These are phyloP conservation scores for Ceratocystis ficicola DNA, from an alignment of 2,329 filamentous ascomycete genomes.

Conservation along the genomic window DNA sequence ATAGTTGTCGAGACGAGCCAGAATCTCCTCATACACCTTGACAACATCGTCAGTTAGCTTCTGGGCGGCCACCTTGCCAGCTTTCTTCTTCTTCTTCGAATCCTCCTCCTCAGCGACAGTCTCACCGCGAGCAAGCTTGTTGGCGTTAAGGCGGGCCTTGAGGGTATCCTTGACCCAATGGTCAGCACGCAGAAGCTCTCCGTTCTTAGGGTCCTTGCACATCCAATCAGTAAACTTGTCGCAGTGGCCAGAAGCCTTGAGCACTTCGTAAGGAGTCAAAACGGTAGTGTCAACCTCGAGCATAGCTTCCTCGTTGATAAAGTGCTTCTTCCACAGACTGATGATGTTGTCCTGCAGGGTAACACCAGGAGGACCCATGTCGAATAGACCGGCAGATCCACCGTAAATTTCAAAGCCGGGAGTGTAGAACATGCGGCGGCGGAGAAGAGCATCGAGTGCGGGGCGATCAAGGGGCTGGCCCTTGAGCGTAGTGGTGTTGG, in stretches of 20 bases:
- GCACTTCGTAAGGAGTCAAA: constrained; percentile 80
- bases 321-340: constrained; percentile 85
- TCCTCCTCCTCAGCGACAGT: constrained; percentile 64
- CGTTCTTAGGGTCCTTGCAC: constrained; percentile 97
- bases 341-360: constrained; percentile 78
- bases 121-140: constrained; percentile 83
- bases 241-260: constrained; percentile 93
- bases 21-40: constrained; percentile 77
- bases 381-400: constrained; percentile 77
- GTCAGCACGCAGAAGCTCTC: constrained; percentile 90
- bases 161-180: constrained; percentile 93
- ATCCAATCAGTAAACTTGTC: constrained; percentile 99
- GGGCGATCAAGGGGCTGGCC: constrained; percentile 80
- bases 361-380: constrained; percentile 84
- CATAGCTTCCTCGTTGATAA: constrained; percentile 88
- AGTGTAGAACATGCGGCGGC: constrained; percentile 85
- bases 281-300: constrained; percentile 90
- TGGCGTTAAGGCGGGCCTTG: constrained; percentile 71
- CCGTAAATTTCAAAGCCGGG: constrained; percentile 93
- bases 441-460: constrained; percentile 71
- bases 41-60: constrained; percentile 80
- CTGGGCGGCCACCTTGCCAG: constrained; percentile 62
- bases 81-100: constrained; percentile 74
- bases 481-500: constrained; percentile 61
- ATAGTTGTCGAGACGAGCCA: constrained; percentile 94